Conservation (phyloP, 1,284 basidiomycete genomes). For the Cryptococcus sp. region DNA sequence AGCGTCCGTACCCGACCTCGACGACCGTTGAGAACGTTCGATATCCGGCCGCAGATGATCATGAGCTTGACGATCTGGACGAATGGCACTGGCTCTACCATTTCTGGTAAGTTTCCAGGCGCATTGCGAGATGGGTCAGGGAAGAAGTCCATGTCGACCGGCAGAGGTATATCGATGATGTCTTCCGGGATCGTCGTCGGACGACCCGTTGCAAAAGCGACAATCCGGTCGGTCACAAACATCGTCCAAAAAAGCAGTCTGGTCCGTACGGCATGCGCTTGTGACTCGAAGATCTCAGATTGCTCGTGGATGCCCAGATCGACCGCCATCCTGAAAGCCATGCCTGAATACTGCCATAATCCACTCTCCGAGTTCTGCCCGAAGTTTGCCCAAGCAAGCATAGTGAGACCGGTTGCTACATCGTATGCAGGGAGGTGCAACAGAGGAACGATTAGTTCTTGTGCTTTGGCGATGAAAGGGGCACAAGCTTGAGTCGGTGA, state of each 20-base stretch:
- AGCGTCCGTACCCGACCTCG: conserved; percentile 52
- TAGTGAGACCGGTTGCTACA: conserved; percentile 51
- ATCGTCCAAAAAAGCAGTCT: conserved; percentile 54
- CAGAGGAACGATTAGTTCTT: conserved; percentile 53
- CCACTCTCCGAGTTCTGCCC: conserved; percentile 56
- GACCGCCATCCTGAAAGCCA: conserved; percentile 56
- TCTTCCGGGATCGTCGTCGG: conserved; percentile 54
- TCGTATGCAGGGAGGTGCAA: conserved; percentile 55
- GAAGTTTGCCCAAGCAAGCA: conserved; percentile 55
- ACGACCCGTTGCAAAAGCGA: conserved; percentile 49
- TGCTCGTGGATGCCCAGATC: conserved; percentile 56
- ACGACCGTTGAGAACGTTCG: conserved; percentile 54
- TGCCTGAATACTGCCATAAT: conserved; percentile 51
- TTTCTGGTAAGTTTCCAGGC: conserved; percentile 30
- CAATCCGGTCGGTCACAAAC: conserved; percentile 55
- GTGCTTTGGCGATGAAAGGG: conserved; percentile 56
- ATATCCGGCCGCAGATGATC: conserved; percentile 55
- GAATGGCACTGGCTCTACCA: conserved; percentile 52
- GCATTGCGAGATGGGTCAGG: conserved; percentile 48
- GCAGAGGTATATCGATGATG: conserved; percentile 55
- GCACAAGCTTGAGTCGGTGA: conserved; percentile 42
- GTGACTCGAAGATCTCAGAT: conserved; percentile 54
- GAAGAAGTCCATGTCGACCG: conserved; percentile 53
- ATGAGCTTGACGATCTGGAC: conserved; percentile 53
- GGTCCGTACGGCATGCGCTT: conserved; percentile 51